phyloP scores from a whole-genome alignment of 176 grass and related monocot genomes.

The Aegilops bicornis region DNA sequence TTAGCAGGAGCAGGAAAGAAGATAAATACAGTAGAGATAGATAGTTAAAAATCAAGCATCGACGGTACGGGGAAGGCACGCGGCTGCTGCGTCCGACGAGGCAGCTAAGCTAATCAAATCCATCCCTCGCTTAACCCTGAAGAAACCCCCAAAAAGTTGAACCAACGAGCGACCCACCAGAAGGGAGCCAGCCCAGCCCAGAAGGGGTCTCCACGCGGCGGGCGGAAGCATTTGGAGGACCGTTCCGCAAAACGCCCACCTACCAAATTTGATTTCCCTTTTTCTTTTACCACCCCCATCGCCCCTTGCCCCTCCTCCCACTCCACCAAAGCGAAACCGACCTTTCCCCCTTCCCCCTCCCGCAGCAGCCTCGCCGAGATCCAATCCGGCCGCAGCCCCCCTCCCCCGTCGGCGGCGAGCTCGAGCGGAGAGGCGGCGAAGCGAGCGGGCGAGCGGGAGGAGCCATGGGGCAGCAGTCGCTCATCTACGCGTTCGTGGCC shows the following conservation, averaged over 20 bases:
- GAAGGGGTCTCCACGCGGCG: background rate
- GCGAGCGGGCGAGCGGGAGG: background rate
- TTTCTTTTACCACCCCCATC: conserved; percentile 10
- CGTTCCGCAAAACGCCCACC: background rate
- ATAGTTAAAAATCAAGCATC: background rate
- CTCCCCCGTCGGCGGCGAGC: background rate
- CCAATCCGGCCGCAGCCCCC: conserved; percentile 17
- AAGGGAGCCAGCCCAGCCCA: background rate
- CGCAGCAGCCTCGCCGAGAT: conserved; percentile 38
- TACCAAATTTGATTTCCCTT: conserved; percentile 32
- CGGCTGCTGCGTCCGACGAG: conserved; percentile 8
- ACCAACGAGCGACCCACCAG: background rate
- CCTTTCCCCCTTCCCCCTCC: conserved; percentile 23
- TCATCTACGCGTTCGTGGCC: conserved; percentile 96
- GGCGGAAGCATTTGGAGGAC: background rate
- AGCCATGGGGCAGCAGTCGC: conserved; percentile 86
- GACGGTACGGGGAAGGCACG: background rate
- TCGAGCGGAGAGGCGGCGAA: background rate
- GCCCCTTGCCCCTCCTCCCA: background rate
- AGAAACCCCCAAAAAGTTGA: background rate
- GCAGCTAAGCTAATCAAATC: background rate
- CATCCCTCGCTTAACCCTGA: background rate
- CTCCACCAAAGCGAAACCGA: conserved; percentile 36
- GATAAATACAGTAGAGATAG: too few relatives aligned
- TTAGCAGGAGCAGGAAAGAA: background rate